phyloP scores from a whole-genome alignment of 257 asterid species.

The Linderniella brevidens region DNA sequence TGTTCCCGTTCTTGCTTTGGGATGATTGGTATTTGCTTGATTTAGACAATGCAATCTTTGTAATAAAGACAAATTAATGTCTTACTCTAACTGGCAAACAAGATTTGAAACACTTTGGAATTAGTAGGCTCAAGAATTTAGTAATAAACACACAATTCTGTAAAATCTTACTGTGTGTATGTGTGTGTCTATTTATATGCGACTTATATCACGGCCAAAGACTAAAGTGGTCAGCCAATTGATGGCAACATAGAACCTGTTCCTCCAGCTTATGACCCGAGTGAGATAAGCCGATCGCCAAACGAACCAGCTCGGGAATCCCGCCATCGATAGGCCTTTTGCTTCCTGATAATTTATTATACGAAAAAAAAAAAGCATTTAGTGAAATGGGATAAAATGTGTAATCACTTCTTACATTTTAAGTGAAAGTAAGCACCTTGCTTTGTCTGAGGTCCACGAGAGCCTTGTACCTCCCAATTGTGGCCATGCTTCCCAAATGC shows the following conservation, averaged over 20 bases:
- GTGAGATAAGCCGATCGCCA: slow-evolving; percentile 97
- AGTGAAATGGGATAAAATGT: neutral
- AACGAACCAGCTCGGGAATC: slow-evolving; percentile 74
- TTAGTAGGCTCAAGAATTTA: too few relatives aligned
- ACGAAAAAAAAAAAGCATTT: neutral
- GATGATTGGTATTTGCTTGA: too few relatives aligned
- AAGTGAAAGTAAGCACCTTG: slow-evolving; percentile 31
- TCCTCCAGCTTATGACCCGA: slow-evolving; percentile 90
- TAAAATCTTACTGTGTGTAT: neutral
- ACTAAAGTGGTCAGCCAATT: slow-evolving; percentile 78
- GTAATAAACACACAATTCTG: too few relatives aligned
- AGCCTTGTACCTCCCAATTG: slow-evolving; percentile 85
- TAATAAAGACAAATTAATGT: too few relatives aligned
- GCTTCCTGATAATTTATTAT: slow-evolving; percentile 35
- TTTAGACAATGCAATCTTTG: too few relatives aligned
- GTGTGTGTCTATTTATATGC: slow-evolving; percentile 23
- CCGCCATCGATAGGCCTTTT: slow-evolving; percentile 64
- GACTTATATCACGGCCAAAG: slow-evolving; percentile 84
- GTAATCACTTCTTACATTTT: neutral
- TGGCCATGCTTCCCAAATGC: slow-evolving; percentile 97
- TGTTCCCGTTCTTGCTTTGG: too few relatives aligned
- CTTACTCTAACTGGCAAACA: too few relatives aligned
- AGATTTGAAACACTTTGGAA: too few relatives aligned
- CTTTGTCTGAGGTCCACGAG: slow-evolving; percentile 91
- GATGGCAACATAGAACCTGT: slow-evolving; percentile 68